Evolutionary conservation across 139 green algal species (phyloP).

Genomic region (Prasinococcaceae sp.): DNA sequence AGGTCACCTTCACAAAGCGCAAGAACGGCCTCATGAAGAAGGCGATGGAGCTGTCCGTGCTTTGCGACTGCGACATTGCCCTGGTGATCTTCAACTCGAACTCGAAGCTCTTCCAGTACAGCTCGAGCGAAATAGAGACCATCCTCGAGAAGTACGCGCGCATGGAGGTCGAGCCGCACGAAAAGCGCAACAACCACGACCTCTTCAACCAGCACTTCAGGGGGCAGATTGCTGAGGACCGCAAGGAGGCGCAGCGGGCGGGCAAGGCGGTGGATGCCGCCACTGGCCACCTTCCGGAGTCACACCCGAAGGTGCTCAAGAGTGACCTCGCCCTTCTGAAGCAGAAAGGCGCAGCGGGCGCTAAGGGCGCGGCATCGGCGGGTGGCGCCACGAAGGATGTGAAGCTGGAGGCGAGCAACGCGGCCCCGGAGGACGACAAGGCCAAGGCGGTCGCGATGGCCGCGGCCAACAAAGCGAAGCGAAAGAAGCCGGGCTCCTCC

Average conservation of each 20-base stretch:
- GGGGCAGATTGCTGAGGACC: conserved; percentile 1
- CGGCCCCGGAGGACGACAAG: no score
- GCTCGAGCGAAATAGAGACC: conserved; percentile 37
- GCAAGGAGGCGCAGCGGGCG: no score
- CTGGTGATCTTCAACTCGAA: conserved; percentile 53
- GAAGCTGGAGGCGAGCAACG: neutral
- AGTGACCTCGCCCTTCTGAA: no score
- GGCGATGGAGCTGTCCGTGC: conserved; percentile 65
- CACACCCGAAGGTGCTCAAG: no score
- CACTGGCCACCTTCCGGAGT: neutral
- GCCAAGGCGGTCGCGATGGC: no score
- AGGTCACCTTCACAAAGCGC: conserved; percentile 38
- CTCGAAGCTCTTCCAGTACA: conserved; percentile 52
- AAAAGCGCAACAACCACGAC: conserved; percentile 40
- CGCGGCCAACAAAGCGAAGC: no score
- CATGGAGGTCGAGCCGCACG: conserved; percentile 36
- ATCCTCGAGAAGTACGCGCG: conserved; percentile 40
- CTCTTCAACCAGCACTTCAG: conserved; percentile 37
- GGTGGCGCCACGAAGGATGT: neutral
- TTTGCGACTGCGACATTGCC: conserved; percentile 63
- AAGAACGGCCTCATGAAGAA: conserved; percentile 68
- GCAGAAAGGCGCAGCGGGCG: no score
- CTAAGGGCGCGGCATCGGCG: neutral
- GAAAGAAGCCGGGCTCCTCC: no score
- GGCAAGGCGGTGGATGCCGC: neutral